These are phyloP conservation scores for Ambrosia artemisiifolia DNA, from an alignment of 129 eudicot species.

Conservation along the genomic window DNA sequence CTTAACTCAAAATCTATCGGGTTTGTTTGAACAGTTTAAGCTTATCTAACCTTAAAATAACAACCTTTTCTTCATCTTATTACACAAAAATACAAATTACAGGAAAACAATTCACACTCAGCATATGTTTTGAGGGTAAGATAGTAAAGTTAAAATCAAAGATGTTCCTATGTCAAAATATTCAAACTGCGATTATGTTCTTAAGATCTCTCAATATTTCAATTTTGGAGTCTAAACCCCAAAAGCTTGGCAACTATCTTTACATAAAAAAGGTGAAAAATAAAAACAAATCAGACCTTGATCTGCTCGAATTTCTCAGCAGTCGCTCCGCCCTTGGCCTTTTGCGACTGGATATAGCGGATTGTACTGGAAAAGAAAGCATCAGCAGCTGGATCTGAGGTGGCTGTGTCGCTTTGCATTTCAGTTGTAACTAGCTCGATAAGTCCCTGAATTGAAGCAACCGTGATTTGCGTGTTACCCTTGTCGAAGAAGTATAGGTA, in stretches of 20 bases:
- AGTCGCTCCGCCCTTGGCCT: constrained; percentile 92
- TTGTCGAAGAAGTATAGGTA: constrained; percentile 94
- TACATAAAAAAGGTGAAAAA: constrained; percentile 13
- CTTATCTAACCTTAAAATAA: neutral
- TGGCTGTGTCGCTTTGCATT: constrained; percentile 60
- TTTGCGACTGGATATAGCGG: constrained; percentile 87
- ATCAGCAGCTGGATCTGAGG: constrained; percentile 81
- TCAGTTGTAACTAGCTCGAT: constrained; percentile 81
- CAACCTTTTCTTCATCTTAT: neutral
- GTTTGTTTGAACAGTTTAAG: neutral
- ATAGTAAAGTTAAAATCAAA: neutral
- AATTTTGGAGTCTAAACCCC: constrained; percentile 4
- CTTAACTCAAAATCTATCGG: no score
- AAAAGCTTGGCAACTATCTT: constrained; percentile 14
- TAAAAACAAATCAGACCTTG: constrained; percentile 30
- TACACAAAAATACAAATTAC: neutral
- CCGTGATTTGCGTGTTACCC: constrained; percentile 82
- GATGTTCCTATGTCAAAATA: constrained; percentile 25
- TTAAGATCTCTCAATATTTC: constrained; percentile 9
- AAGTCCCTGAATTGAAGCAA: constrained; percentile 73
- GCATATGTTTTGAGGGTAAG: neutral
- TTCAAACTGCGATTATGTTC: constrained; percentile 18
- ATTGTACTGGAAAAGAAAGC: constrained; percentile 86
- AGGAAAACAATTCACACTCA: neutral
- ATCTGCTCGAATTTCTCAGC: constrained; percentile 77